Conservation (phyloP, 495 filamentous ascomycete species). For the Baudoinia panamericana region DNA sequence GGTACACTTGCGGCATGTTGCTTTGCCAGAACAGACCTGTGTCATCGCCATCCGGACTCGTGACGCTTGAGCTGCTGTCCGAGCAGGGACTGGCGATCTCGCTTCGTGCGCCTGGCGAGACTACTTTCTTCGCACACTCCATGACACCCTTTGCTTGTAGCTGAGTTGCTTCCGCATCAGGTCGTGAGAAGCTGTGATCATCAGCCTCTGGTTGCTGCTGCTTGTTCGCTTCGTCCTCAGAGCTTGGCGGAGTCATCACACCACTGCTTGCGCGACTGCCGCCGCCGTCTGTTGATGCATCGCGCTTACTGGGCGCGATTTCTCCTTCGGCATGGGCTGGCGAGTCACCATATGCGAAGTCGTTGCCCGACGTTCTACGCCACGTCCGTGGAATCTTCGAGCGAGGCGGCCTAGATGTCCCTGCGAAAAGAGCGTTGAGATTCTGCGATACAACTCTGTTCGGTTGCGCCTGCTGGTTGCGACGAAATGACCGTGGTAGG, state of each 20-base stretch:
- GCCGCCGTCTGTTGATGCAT: slow-evolving; percentile 1
- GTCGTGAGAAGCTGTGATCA: slow-evolving; percentile 6
- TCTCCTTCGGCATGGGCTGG: slow-evolving; percentile 10
- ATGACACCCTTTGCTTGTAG: too few relatives aligned
- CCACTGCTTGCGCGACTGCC: slow-evolving; percentile 14
- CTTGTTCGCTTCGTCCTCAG: slow-evolving; percentile 7
- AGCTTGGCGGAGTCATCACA: slow-evolving; percentile 16
- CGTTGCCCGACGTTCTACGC: slow-evolving; percentile 28
- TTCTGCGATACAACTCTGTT: too few relatives aligned
- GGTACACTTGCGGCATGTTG: slow-evolving; percentile 23
- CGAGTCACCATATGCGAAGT: slow-evolving; percentile 28
- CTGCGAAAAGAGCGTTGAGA: too few relatives aligned
- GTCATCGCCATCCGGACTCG: slow-evolving; percentile 24
- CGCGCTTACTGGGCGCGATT: too few relatives aligned
- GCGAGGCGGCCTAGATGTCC: slow-evolving; percentile 28
- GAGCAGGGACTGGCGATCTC: too few relatives aligned
- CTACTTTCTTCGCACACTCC: too few relatives aligned
- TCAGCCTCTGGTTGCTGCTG: slow-evolving; percentile 4
- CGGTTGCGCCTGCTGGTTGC: too few relatives aligned
- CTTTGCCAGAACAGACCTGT: slow-evolving; percentile 29
- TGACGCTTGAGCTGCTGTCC: background rate
- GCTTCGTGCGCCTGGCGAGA: too few relatives aligned
- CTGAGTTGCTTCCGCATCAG: slow-evolving; percentile 12
- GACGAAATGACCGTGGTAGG: background rate
- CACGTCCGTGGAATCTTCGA: slow-evolving; percentile 34